Base-by-base conservation (phyloP, 163 green algal genomes). In the Chloroidium sp. region DNA sequence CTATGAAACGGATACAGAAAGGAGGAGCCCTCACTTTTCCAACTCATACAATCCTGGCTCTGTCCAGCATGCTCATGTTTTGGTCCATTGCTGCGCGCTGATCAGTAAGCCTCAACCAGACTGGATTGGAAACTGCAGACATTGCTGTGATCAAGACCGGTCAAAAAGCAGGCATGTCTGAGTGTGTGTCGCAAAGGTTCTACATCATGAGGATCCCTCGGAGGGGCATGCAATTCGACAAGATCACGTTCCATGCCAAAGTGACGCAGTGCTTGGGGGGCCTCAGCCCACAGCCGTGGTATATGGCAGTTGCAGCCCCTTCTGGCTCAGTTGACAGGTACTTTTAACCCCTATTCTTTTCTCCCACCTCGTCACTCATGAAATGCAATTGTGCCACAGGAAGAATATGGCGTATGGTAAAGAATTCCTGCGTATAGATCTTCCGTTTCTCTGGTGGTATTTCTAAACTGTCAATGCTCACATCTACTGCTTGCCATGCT, bases 161-260 rank as follows among this genome's bases (percentile, higher is more conserved):
- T 4, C 8, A 4, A 79, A n/a, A 62, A 80, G 58, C 2, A 59
- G 76, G 2, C 62, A 81, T 2, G 36, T 8, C 10, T 74, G 61
- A n/a, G 6, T 3, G 58, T 62, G 4, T 74, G 58, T 2, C 10
- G 80, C 75, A n/a, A 83, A 97, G 95, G 82, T 96, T 98, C 69
- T 98, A 98, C 89, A 96, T 98, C 81, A 98, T 98, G 95, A 84
- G 89, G 1, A 80, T 98, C 59, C 91, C 90, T 1, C 77, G 79
- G 8, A 80, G 89, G 62, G 90, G 88, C 1, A 85, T 93, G n/a
- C 57, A 14, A 2, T 98, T 98, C 83, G 86, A 92, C 75, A 86
- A 90, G 61, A 98, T 98, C 82, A 98, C 94, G 0, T 96, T 95
- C 89, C 95, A 98, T 86, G 84, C 80, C 2, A 83, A 90, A 2